These are phyloP conservation scores for Vigna nakashimae DNA, from an alignment of 306 rosid genomes.

Conservation along the genomic window DNA sequence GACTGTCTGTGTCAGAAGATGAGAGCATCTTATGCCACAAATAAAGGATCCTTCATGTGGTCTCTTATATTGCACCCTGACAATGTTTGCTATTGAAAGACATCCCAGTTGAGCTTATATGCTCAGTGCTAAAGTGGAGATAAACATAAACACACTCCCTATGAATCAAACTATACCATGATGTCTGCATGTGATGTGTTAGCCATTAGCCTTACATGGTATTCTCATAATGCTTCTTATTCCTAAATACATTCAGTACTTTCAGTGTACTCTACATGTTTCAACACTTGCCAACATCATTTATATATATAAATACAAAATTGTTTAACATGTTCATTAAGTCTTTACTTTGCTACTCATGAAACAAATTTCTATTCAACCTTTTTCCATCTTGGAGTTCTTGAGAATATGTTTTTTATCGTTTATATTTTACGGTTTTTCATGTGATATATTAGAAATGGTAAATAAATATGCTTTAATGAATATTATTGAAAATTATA, in stretches of 20 bases:
- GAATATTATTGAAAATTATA: too few relatives aligned
- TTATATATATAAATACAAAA: not conserved
- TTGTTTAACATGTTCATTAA: too few relatives aligned
- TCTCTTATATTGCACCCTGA: slow-evolving; percentile 33
- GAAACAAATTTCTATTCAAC: too few relatives aligned
- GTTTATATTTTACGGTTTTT: too few relatives aligned
- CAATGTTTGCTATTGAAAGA: slow-evolving; percentile 25
- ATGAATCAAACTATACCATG: not conserved
- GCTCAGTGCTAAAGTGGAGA: slow-evolving; percentile 14
- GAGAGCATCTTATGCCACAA: slow-evolving; percentile 31
- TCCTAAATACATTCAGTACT: not conserved
- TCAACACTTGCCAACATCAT: not conserved
- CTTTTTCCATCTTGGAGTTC: too few relatives aligned
- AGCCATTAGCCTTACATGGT: slow-evolving; percentile 17
- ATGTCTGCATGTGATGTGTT: slow-evolving; percentile 30
- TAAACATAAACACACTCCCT: not conserved
- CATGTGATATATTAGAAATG: too few relatives aligned
- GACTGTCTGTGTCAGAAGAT: not conserved
- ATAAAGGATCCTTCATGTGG: slow-evolving; percentile 33
- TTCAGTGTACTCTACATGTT: not conserved
- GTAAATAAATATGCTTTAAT: too few relatives aligned
- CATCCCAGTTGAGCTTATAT: slow-evolving; percentile 25
- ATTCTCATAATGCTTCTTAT: slow-evolving; percentile 2
- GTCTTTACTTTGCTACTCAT: too few relatives aligned
- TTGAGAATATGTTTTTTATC: too few relatives aligned